These are phyloP conservation scores for Stentor roeselii DNA, from an alignment of 73 alveolate genomes.

Conservation along the genomic window DNA sequence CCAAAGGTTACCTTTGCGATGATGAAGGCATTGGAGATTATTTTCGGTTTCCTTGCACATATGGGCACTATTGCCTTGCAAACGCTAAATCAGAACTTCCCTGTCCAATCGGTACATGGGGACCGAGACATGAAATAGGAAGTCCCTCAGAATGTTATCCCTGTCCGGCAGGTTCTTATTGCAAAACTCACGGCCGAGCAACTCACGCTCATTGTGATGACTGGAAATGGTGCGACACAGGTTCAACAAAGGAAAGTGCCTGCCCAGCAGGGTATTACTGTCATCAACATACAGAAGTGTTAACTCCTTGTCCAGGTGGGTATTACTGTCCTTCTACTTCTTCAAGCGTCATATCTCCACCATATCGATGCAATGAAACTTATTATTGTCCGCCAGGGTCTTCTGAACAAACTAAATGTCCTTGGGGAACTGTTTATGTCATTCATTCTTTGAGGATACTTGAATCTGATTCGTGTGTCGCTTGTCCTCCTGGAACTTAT, in stretches of 20 bases:
- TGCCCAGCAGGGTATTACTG: slow-evolving; percentile 23
- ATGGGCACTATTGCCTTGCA: slow-evolving; percentile 61
- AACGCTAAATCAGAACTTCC: slow-evolving; percentile 41
- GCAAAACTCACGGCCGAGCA: slow-evolving; percentile 58
- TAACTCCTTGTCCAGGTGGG: slow-evolving; percentile 41
- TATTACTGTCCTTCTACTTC: slow-evolving; percentile 37
- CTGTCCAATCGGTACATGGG: slow-evolving; percentile 34
- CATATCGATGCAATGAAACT: slow-evolving; percentile 34
- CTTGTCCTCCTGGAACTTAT: slow-evolving; percentile 48
- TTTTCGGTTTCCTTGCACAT: slow-evolving; percentile 47
- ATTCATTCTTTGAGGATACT: slow-evolving; percentile 1
- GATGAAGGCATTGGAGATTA: slow-evolving; percentile 38
- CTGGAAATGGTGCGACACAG: slow-evolving; percentile 46
- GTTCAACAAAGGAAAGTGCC: slow-evolving; percentile 31
- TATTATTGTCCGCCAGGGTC: slow-evolving; percentile 25
- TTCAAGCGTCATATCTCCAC: slow-evolving; percentile 17
- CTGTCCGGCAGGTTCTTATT: slow-evolving; percentile 56
- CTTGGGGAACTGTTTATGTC: slow-evolving; percentile 44
- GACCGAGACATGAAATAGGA: slow-evolving; percentile 35
- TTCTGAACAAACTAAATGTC: slow-evolving; percentile 27
- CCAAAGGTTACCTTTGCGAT: slow-evolving; percentile 52
- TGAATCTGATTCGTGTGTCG: slow-evolving; percentile 34
- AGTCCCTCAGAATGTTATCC: too few species aligned
- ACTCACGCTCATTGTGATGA: slow-evolving; percentile 41
- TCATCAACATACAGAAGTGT: slow-evolving; percentile 37